Conservation (phyloP, 2,329 filamentous ascomycete species). For the Aureobasidium sp. region DNA sequence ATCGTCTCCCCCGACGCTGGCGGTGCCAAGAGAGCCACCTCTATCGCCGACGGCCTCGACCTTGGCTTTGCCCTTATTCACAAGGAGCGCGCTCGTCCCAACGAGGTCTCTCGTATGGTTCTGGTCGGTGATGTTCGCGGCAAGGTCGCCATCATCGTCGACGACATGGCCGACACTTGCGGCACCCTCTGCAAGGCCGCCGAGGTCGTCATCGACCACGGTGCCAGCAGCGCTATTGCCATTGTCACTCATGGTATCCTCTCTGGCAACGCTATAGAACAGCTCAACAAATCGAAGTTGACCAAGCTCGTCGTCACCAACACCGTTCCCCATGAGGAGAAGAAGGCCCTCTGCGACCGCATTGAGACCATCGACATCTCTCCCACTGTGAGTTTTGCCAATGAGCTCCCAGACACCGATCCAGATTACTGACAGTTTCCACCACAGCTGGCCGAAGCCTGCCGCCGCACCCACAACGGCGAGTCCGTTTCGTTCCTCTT, state of each 20-base stretch:
- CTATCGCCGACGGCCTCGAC: conserved; percentile 85
- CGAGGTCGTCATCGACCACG: conserved; percentile 76
- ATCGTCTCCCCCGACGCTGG: conserved; percentile 94
- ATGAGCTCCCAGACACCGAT: background rate
- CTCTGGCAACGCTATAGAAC: conserved; percentile 79
- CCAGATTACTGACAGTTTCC: background rate
- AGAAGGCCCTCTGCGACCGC: conserved; percentile 67
- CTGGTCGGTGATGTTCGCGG: conserved; percentile 90
- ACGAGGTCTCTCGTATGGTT: conserved; percentile 87
- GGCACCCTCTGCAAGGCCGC: conserved; percentile 84
- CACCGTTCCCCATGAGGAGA: conserved; percentile 72
- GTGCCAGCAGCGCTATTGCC: conserved; percentile 79
- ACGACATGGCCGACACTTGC: conserved; percentile 97
- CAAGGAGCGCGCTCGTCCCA: conserved; percentile 87
- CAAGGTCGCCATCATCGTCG: conserved; percentile 90
- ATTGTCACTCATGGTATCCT: conserved; percentile 94
- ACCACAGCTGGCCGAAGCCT: conserved; percentile 54
- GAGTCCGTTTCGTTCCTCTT: conserved; percentile 60
- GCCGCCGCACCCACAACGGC: conserved; percentile 60
- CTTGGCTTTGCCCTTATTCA: conserved; percentile 90
- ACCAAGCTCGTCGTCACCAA: conserved; percentile 82
- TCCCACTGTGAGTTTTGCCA: conserved; percentile 50
- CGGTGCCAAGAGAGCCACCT: conserved; percentile 86
- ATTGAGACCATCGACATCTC: conserved; percentile 89
- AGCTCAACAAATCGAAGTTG: conserved; percentile 68